Percentiles rank a stretch among this genome's conserved stretches.
Evolutionary conservation across 257 asterid species (phyloP).

Genomic region (Leonotis leonurus): DNA sequence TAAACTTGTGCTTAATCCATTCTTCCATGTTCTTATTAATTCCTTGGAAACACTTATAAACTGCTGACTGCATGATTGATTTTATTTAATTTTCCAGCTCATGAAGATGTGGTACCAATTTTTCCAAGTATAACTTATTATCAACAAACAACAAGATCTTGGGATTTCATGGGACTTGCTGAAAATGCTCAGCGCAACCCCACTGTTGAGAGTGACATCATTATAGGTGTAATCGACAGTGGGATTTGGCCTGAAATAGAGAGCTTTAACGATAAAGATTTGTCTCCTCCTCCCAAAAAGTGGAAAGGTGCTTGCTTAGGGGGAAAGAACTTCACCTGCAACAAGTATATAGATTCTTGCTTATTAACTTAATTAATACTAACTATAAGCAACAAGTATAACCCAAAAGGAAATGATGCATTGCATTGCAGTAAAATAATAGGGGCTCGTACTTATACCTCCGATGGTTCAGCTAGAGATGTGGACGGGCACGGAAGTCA

Average conservation of each 20-base stretch:
- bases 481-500: conserved; percentile 31
- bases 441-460: not conserved
- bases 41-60: no score
- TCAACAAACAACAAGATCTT: conserved; percentile 42
- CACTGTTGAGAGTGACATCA: conserved; percentile 21
- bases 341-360: conserved; percentile 24
- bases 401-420: not conserved
- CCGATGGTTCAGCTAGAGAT: conserved; percentile 17
- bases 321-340: conserved; percentile 37
- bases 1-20: not conserved
- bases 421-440: not conserved
- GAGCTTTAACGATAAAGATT: conserved; percentile 29
- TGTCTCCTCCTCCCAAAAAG: conserved; percentile 28
- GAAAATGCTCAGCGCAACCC: conserved; percentile 1
- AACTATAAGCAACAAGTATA: not conserved
- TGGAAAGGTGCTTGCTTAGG: conserved; percentile 42
- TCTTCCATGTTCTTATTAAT: not conserved
- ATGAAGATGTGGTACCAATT: conserved; percentile 26
- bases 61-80: no score
- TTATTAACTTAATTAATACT: not conserved
- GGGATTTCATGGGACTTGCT: conserved; percentile 30
- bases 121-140: conserved; percentile 25
- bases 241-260: conserved; percentile 34
- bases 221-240: conserved; percentile 31
- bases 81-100: no score